Evolutionary conservation across 2,329 filamentous ascomycete species (phyloP).

Genomic region (Fusarium tjaetaba): DNA sequence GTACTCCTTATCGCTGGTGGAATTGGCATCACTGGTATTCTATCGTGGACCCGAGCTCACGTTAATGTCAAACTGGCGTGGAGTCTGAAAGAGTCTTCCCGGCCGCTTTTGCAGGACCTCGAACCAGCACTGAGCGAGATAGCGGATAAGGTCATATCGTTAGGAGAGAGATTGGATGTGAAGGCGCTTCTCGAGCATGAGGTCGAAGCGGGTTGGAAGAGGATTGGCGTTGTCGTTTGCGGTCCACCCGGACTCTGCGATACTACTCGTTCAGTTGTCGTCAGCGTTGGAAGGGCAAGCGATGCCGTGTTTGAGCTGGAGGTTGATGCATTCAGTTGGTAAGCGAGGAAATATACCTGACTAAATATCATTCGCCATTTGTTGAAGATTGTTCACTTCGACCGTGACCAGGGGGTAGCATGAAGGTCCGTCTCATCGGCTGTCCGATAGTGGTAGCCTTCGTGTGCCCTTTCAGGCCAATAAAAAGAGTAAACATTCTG

Average conservation of each 20-base stretch:
- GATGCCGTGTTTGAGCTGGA: not conserved
- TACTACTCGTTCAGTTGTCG: not conserved
- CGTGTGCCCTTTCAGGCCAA: fast-evolving
- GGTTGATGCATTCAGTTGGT: not conserved
- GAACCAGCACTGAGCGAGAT: not conserved
- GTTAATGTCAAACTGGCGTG: not conserved
- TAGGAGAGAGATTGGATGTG: fast-evolving
- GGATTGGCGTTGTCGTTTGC: not conserved
- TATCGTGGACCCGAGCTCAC: not conserved
- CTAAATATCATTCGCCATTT: not conserved
- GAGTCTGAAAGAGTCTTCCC: not conserved
- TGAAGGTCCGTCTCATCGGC: not conserved
- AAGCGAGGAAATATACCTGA: not conserved
- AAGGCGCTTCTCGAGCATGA: not conserved
- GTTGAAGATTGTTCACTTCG: not conserved
- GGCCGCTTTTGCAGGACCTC: not conserved
- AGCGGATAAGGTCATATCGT: not conserved
- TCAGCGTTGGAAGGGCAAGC: not conserved
- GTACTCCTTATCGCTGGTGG: not conserved
- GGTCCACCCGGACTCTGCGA: not conserved
- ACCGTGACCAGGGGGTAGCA: not conserved
- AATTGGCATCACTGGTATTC: not conserved
- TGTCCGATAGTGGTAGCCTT: not conserved
- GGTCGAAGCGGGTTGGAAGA: not conserved
- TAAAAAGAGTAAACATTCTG: no score